These are phyloP conservation scores for Royoungia palumana DNA, from an alignment of 768 basidiomycete species.

Conservation along the genomic window DNA sequence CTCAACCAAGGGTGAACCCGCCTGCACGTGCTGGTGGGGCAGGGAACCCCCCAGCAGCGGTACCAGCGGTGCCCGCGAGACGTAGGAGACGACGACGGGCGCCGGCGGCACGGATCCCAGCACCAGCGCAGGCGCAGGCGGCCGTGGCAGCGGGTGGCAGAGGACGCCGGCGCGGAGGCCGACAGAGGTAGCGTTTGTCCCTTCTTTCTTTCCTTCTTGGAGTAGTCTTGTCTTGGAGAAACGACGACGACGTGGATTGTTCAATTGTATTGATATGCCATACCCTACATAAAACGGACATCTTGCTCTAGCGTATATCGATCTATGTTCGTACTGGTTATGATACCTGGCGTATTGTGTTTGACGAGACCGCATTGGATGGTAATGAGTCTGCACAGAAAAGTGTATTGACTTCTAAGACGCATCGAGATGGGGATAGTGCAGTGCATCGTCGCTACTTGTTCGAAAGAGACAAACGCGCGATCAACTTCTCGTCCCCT, in stretches of 20 bases:
- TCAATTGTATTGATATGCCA: not conserved
- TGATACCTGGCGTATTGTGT: not conserved
- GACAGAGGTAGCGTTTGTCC: not conserved
- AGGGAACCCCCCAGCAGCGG: not conserved
- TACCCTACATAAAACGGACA: not conserved
- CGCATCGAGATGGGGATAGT: not conserved
- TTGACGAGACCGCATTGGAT: not conserved
- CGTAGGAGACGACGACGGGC: not conserved
- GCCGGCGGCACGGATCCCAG: not conserved
- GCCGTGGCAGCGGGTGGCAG: conserved; percentile 2
- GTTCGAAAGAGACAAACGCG: not conserved
- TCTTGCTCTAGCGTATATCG: conserved; percentile 1
- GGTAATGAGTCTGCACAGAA: not conserved
- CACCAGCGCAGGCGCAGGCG: not conserved
- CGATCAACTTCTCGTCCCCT: not conserved
- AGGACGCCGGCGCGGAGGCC: conserved; percentile 9
- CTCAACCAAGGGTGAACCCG: not conserved
- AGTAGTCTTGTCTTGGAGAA: not conserved
- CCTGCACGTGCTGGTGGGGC: not conserved
- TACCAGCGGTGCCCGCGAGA: not conserved
- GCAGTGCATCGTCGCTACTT: too few species aligned
- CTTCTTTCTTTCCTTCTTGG: not conserved
- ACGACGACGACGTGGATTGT: not conserved
- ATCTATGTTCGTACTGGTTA: not conserved
- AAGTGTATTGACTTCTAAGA: not conserved